Conservation (phyloP, 2,329 filamentous ascomycete species). For the Calonectria ilicicola region DNA sequence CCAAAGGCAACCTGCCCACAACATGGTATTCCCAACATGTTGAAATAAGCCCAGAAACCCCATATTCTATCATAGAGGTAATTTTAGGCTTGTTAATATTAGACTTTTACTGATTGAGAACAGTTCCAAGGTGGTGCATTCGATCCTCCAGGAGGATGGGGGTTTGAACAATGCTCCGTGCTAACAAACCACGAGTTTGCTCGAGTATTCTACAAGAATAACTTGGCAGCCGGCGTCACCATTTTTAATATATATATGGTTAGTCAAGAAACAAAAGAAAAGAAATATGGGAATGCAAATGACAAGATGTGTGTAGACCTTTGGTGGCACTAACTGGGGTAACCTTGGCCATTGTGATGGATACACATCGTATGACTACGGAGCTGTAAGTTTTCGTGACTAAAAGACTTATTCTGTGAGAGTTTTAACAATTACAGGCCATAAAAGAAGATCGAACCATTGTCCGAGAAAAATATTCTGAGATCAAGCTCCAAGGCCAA, state of each 20-base stretch:
- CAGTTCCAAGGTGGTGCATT: constrained; percentile 79
- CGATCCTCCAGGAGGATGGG: constrained; percentile 79
- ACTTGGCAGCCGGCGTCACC: constrained; percentile 72
- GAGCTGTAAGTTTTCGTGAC: constrained; percentile 47
- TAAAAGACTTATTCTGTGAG: neutral
- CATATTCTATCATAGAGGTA: constrained; percentile 67
- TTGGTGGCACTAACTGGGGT: constrained; percentile 87
- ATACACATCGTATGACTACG: constrained; percentile 70
- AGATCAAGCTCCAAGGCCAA: constrained; percentile 81
- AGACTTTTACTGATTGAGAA: neutral
- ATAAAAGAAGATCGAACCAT: constrained; percentile 79
- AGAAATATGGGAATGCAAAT: neutral
- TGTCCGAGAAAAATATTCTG: constrained; percentile 80
- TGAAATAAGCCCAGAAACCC: constrained; percentile 72
- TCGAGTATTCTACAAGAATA: constrained; percentile 84
- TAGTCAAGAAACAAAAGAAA: neutral
- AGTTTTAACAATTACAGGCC: neutral
- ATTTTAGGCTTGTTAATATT: accelerated
- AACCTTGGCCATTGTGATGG: constrained; percentile 78
- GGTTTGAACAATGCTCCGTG: constrained; percentile 74
- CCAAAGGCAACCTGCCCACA: constrained; percentile 44
- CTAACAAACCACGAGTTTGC: constrained; percentile 81
- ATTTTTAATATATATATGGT: constrained; percentile 84
- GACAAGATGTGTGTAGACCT: constrained; percentile 57
- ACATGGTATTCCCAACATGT: constrained; percentile 68